A percentile compares a stretch with the other conserved stretches of the same genome.
These are phyloP conservation scores for Russula griseocarnosa DNA, from an alignment of 768 basidiomycete species.

Conservation along the genomic window DNA sequence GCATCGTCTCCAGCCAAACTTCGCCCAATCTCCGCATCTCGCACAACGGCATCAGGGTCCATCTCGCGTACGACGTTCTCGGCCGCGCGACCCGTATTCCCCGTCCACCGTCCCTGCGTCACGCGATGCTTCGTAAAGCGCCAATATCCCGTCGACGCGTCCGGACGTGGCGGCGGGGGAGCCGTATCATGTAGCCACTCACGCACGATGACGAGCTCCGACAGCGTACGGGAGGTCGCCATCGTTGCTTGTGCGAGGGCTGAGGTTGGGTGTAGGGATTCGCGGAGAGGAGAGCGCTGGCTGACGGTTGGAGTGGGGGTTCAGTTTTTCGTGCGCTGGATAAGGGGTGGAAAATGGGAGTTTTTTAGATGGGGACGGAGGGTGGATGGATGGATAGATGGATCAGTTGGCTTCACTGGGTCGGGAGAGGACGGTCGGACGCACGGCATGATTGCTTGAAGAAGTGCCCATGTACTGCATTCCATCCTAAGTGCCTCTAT, in stretches of 20 bases:
- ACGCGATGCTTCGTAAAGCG: conserved; percentile 25
- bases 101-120: conserved; percentile 39
- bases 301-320: conserved; percentile 43
- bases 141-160: conserved; percentile 25
- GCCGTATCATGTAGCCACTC: conserved; percentile 86
- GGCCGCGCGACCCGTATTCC: conserved; percentile 16
- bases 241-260: conserved; percentile 73
- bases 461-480: conserved; percentile 74
- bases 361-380: not conserved
- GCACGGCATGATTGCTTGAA: conserved; percentile 75
- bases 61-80: conserved; percentile 24
- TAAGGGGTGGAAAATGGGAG: no score
- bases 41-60: conserved; percentile 64
- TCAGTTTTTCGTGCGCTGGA: conserved; percentile 66
- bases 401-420: not conserved
- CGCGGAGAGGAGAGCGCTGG: conserved; percentile 53
- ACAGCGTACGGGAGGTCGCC: conserved; percentile 58
- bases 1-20: conserved; percentile 74
- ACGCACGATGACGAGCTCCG: conserved; percentile 76
- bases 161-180: conserved; percentile 19
- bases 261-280: conserved; percentile 80
- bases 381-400: not conserved
- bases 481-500: conserved; percentile 66
- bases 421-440: conserved; percentile 33
- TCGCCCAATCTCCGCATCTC: conserved; percentile 19